Evolutionary conservation across 2,329 filamentous ascomycete species (phyloP).

Genomic region (Fusarium mangiferae): DNA sequence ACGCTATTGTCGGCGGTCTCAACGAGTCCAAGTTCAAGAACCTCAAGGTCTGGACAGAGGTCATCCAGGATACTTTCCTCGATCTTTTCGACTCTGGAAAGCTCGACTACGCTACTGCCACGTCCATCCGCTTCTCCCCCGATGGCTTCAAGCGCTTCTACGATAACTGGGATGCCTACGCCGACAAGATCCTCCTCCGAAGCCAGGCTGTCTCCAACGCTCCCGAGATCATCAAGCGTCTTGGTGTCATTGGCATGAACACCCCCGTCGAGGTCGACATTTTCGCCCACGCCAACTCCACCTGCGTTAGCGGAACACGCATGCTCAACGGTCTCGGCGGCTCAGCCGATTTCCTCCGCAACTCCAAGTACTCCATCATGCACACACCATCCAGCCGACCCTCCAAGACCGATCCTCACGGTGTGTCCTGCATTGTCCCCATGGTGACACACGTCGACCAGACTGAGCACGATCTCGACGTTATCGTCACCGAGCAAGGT

Average conservation of each 20-base stretch:
- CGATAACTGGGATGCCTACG: conserved; percentile 82
- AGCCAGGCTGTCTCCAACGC: conserved; percentile 91
- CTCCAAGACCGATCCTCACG: conserved; percentile 82
- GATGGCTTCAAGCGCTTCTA: conserved; percentile 94
- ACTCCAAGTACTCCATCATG: conserved; percentile 89
- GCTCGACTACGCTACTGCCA: conserved; percentile 89
- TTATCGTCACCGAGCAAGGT: conserved; percentile 81
- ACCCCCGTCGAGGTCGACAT: conserved; percentile 95
- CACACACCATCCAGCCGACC: conserved; percentile 87
- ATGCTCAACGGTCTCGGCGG: conserved; percentile 90
- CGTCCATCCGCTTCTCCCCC: conserved; percentile 89
- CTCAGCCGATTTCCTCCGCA: conserved; percentile 83
- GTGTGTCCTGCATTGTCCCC: conserved; percentile 88
- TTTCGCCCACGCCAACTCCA: conserved; percentile 92
- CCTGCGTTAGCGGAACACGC: conserved; percentile 86
- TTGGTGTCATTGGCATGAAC: conserved; percentile 95
- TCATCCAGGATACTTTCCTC: conserved; percentile 91
- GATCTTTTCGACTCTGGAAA: conserved; percentile 91
- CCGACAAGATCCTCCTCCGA: conserved; percentile 84
- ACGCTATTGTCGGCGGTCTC: conserved; percentile 87
- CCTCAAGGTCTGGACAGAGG: conserved; percentile 93
- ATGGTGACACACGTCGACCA: conserved; percentile 94
- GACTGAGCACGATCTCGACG: conserved; percentile 91
- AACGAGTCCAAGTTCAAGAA: conserved; percentile 85
- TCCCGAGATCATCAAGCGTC: conserved; percentile 87